A percentile compares a stretch with the other conserved stretches of the same genome.
These are phyloP conservation scores for Penicillium riverlandense DNA, from an alignment of 495 filamentous ascomycete genomes.

Conservation along the genomic window DNA sequence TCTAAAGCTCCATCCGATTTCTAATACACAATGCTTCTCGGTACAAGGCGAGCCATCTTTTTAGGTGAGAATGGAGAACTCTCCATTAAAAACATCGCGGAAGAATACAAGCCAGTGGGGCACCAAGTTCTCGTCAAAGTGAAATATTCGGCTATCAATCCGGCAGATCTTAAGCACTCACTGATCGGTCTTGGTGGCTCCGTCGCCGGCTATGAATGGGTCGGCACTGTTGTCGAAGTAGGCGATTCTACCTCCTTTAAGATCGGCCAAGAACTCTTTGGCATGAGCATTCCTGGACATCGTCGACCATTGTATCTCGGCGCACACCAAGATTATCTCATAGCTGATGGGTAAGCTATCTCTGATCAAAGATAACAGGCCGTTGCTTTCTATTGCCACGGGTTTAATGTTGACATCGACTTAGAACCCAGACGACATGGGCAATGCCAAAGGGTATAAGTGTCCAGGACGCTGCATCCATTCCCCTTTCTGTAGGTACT, in stretches of 20 bases:
- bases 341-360: neutral
- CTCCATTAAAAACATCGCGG: too few species aligned
- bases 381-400: too few species aligned
- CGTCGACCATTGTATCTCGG: neutral
- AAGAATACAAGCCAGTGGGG: too few species aligned
- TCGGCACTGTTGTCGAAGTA: neutral
- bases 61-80: too few species aligned
- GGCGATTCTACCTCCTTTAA: neutral
- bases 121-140: too few species aligned
- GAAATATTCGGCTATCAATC: constrained; percentile 1
- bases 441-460: neutral
- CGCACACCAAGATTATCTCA: neutral
- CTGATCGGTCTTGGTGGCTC: neutral
- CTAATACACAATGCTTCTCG: too few species aligned
- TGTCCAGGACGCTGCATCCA: neutral
- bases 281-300: neutral
- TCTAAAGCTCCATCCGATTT: too few species aligned
- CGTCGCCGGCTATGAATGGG: neutral
- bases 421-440: neutral
- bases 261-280: neutral
- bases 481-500: neutral
- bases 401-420: too few species aligned
- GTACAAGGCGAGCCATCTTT: too few species aligned
- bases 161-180: neutral
- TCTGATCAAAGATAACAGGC: neutral